A percentile compares a stretch with the other conserved stretches of the same genome.
Evolutionary conservation across 495 filamentous ascomycete genomes (phyloP).

Genomic region (Aspergillus ostianus): DNA sequence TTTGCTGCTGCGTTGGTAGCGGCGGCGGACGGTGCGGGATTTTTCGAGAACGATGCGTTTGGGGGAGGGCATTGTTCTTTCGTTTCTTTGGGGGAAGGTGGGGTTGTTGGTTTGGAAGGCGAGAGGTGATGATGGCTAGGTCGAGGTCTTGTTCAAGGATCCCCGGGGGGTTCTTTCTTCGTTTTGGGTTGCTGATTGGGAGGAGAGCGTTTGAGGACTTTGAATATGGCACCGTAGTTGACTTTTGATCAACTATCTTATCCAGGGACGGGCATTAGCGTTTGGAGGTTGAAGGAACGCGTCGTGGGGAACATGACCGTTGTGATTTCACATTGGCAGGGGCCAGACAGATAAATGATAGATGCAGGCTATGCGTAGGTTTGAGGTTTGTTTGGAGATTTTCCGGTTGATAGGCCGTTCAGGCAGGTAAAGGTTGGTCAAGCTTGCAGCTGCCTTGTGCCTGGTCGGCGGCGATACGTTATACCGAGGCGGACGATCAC

Average conservation of each 20-base stretch:
- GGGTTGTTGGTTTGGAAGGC: neutral
- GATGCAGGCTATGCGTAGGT: neutral
- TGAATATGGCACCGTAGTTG: too few species aligned
- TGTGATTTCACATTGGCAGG: slow-evolving; percentile 16
- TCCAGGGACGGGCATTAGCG: neutral
- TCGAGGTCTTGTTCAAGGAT: too few species aligned
- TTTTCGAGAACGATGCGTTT: slow-evolving; percentile 46
- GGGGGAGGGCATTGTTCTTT: slow-evolving; percentile 13
- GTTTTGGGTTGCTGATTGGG: too few species aligned
- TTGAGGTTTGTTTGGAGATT: slow-evolving; percentile 4
- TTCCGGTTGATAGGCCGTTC: neutral
- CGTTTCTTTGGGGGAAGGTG: too few species aligned
- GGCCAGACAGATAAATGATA: neutral
- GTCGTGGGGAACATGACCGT: slow-evolving; percentile 6
- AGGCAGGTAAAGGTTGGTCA: slow-evolving; percentile 7
- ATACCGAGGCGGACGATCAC: slow-evolving; percentile 25
- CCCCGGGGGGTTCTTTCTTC: too few species aligned
- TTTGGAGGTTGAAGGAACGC: neutral
- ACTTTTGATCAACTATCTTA: neutral
- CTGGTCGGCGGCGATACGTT: slow-evolving; percentile 33
- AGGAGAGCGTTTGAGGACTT: too few species aligned
- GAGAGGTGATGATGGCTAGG: neutral
- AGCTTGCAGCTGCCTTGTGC: slow-evolving; percentile 3
- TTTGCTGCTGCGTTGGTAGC: slow-evolving; percentile 49
- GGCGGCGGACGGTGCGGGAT: slow-evolving; percentile 43